These are phyloP conservation scores for Parsonsia alboflavescens DNA, from an alignment of 257 asterid genomes.

Conservation along the genomic window DNA sequence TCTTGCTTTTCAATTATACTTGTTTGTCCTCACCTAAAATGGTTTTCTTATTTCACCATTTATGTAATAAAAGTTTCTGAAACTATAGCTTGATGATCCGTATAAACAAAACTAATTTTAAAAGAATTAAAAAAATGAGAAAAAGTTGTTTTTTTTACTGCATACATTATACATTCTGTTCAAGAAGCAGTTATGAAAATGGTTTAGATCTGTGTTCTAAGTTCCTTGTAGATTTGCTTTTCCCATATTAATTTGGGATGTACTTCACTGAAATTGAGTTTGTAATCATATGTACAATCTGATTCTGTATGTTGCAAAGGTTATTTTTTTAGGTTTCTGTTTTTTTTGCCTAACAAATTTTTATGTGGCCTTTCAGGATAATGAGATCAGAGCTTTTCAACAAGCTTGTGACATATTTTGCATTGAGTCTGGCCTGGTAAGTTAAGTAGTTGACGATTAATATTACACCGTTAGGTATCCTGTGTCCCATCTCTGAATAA, in stretches of 20 bases:
- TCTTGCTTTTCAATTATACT: background rate
- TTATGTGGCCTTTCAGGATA: conserved; percentile 39
- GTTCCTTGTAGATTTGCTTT: background rate
- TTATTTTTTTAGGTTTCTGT: background rate
- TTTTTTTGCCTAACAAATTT: conserved; percentile 20
- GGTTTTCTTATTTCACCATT: background rate
- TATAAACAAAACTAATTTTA: background rate
- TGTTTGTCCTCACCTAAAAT: background rate
- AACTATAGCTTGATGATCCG: background rate
- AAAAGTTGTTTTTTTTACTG: background rate
- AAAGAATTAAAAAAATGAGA: background rate
- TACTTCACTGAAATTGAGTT: background rate
- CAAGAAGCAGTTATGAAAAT: background rate
- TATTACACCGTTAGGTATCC: background rate
- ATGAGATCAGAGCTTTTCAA: conserved; percentile 34
- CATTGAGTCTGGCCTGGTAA: conserved; percentile 49
- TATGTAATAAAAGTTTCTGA: background rate
- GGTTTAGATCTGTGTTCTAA: background rate
- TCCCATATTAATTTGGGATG: background rate
- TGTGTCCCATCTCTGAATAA: background rate
- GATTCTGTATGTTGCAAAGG: background rate
- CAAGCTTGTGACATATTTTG: conserved; percentile 39
- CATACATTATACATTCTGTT: background rate
- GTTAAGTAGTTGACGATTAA: conserved; percentile 14
- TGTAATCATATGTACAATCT: background rate